Evolutionary conservation across 2,329 filamentous ascomycete species (phyloP), one percentile per base, ranked within the genome.

Genomic region (Achaetomium macrosporum): DNA sequence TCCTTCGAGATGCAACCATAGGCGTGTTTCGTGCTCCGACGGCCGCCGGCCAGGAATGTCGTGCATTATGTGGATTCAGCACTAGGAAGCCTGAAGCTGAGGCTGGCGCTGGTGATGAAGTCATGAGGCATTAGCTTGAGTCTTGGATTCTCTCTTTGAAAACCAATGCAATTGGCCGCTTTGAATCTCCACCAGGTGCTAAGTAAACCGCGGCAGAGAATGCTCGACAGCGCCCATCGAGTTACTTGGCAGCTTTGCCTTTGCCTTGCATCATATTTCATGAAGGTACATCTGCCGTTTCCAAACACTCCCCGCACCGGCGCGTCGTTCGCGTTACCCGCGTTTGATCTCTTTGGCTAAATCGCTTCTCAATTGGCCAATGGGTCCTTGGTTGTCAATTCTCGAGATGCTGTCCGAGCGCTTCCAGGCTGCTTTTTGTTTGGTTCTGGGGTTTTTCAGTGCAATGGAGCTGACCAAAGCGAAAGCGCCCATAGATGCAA

Each of bases 271-370:
- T 9, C n/a, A n/a, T n/a, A n/a, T 19, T 36, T 53, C 45, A 52
- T 46, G 19, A 15, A n/a, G 33, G 5, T 37, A 17, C 41, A 30
- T 30, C 42, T 41, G 19, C 19, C 39, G 7, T 17, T 29, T 33
- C 49, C 48, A 59, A 51, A 54, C 50, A 51, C 48, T 41, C 47
- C 51, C 41, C 53, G 51, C 50, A 57, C 37, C 35, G 8, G 35
- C 58, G 57, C 58, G 58, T 59, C 47, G 42, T 11, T 57, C 56
- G 52, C 58, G 57, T 58, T 39, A 53, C 35, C 57, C 53, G 47
- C 54, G 53, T 43, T 46, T 41, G 20, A 45, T n/a, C 42, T 53
- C 40, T 42, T 37, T 49, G 37, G 20, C 19, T 36, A 29, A 37
- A 41, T 53, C 42, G 49, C 25, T 35, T 47, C 13, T 57, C 55